A percentile compares a stretch with the other conserved stretches of the same genome.
These are phyloP conservation scores for Athelia sp. DNA, from an alignment of 1,284 basidiomycete species.

Conservation along the genomic window DNA sequence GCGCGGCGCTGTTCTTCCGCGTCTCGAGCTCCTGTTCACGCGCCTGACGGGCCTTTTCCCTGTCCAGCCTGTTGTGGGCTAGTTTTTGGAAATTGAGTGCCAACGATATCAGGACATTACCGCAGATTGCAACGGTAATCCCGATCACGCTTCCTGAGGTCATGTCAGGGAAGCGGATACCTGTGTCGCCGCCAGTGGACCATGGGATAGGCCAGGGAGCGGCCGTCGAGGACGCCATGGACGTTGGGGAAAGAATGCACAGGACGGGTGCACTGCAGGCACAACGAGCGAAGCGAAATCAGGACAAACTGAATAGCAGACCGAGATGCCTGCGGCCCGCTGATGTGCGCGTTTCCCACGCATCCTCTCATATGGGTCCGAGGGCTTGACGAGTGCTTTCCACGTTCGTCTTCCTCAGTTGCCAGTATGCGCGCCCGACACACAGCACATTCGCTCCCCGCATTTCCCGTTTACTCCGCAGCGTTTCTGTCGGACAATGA, in stretches of 20 bases:
- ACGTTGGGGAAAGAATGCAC: neutral
- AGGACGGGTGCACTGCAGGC: no score
- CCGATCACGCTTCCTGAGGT: conserved; percentile 66
- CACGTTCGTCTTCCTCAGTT: no score
- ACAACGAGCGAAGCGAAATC: no score
- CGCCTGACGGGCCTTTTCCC: conserved; percentile 16
- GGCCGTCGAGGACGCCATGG: conserved; percentile 2
- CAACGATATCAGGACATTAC: conserved; percentile 86
- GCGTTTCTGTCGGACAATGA: conserved; percentile 72
- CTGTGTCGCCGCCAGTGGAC: conserved; percentile 14
- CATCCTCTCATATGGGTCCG: no score
- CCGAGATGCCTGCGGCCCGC: no score
- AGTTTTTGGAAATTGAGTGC: conserved; percentile 92
- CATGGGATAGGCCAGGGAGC: conserved; percentile 1
- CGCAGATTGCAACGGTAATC: conserved; percentile 78
- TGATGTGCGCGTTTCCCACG: no score
- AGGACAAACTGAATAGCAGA: no score
- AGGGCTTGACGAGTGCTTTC: no score
- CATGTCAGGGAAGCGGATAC: conserved; percentile 50
- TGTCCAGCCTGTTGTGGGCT: conserved; percentile 74
- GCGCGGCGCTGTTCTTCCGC: neutral
- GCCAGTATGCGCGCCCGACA: conserved; percentile 72
- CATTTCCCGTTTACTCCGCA: conserved; percentile 85
- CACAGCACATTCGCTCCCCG: conserved; percentile 65
- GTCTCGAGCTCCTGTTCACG: neutral